Evolutionary conservation across 768 basidiomycete genomes (phyloP), one percentile per base, ranked within the genome.

Genomic region (Leccinum pellstonianum): DNA sequence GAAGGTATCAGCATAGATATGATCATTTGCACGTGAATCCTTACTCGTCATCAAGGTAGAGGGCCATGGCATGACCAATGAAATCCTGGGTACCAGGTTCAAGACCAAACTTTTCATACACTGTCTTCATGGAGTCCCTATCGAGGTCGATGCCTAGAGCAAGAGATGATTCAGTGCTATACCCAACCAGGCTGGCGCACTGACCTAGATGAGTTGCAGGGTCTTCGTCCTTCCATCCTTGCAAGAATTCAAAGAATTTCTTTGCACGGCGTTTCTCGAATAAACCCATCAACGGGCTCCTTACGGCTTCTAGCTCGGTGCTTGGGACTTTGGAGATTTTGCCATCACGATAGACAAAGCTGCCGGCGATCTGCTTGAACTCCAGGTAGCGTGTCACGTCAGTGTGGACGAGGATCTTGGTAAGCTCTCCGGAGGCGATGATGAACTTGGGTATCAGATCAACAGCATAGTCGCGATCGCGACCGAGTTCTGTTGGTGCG

Each of bases 381-480:
- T 98, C 97, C 70, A 99, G 88, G 77, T 99, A 99, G 62, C 95
- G 89, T 46, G 92, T 95, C 62, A 99, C 97, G 72, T 99, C 95
- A 64, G 97, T 98, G 80, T 98, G 95, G 46, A 99, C 95, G 63
- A 99, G 89, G 76, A 99, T 98, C 77, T 89, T 90, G 55, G 95
- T 97, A 70, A 99, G 88, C 76, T 98, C 95, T 57, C 97, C 97
- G 11, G 93, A 94, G 29, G 97, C 90, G 68, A 98, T 95, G 81
- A 98, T 98, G 81, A 99, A 99, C 78, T 99, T 98, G 73, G 97
- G 95, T 69, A 98, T 90, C 64, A 98, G 87, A 81, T 98, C 97
- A 65, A 98, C 90, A 57, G 94, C 94, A 70, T 97, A 99, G 79
- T 98, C 97, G 61, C 97, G 86, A 79, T 98, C 97, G 54, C 96